phyloP scores from a whole-genome alignment of 108 stramenopile genomes.

The Nitzschia inconspicua region DNA sequence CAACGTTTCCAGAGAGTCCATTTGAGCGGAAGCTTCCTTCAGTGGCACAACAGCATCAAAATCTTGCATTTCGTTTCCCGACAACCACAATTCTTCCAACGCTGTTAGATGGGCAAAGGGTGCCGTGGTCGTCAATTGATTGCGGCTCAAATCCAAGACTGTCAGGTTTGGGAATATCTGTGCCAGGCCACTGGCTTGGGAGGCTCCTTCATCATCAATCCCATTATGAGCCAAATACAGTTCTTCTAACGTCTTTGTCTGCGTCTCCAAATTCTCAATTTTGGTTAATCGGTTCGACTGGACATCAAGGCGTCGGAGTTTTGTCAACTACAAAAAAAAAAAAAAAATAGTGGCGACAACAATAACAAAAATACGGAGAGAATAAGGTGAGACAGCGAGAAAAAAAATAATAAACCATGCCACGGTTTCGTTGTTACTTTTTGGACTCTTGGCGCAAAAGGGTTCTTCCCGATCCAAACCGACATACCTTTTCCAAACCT shows the following conservation, averaged over 20 bases:
- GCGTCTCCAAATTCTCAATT: conserved; percentile 65
- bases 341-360: no score
- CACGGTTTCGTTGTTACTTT: no score
- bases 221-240: conserved; percentile 96
- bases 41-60: conserved; percentile 76
- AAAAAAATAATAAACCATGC: no score
- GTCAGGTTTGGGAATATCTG: conserved; percentile 50
- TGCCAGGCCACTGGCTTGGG: conserved; percentile 48
- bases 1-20: conserved; percentile 72
- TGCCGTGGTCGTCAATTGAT: conserved; percentile 64
- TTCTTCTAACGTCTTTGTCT: conserved; percentile 85
- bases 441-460: no score
- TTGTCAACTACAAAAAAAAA: conserved; percentile 41
- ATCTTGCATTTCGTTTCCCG: conserved; percentile 87
- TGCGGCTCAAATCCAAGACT: conserved; percentile 79
- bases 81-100: conserved; percentile 94
- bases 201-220: conserved; percentile 74
- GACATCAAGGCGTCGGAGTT: conserved; percentile 78
- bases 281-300: conserved; percentile 89
- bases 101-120: conserved; percentile 68
- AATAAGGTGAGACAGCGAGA: no score
- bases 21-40: conserved; percentile 20
- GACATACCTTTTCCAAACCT: conserved; percentile 56
- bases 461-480: neutral
- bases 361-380: no score